These are phyloP conservation scores for Xanthoparmelia taractica DNA, from an alignment of 495 filamentous ascomycete species.

Conservation along the genomic window DNA sequence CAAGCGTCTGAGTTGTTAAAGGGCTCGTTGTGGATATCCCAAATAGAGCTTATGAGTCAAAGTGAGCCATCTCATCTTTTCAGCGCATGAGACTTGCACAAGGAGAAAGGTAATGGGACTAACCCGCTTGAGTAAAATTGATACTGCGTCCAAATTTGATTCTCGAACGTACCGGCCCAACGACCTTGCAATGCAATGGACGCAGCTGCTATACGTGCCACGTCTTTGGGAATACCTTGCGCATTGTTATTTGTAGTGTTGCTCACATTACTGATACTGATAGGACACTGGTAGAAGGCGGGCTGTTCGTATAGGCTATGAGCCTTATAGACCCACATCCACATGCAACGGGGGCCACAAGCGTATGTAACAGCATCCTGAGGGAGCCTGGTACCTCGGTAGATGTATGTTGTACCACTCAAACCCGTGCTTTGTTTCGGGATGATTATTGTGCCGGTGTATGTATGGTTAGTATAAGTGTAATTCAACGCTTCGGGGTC, in stretches of 20 bases:
- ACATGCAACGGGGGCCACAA: constrained; percentile 17
- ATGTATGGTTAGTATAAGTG: constrained; percentile 9
- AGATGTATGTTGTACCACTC: constrained; percentile 20
- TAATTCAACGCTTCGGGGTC: not conserved
- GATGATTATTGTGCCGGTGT: constrained; percentile 13
- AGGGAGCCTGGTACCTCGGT: constrained; percentile 7
- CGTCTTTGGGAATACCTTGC: not conserved
- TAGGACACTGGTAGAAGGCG: constrained; percentile 19
- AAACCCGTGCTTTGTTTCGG: not conserved
- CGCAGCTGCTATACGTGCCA: not conserved
- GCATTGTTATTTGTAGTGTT: not conserved
- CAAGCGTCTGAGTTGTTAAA: too few relatives aligned
- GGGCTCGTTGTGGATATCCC: too few relatives aligned
- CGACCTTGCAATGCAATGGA: not conserved
- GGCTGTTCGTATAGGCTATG: not conserved
- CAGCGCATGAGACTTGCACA: too few relatives aligned
- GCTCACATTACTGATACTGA: constrained; percentile 11
- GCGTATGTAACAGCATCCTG: not conserved
- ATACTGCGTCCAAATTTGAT: not conserved
- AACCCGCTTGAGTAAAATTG: not conserved
- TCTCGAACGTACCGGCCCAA: not conserved
- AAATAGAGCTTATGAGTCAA: too few relatives aligned
- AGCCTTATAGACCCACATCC: constrained; percentile 18
- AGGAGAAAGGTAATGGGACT: too few relatives aligned
- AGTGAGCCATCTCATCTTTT: too few relatives aligned